Evolutionary conservation across 2,329 filamentous ascomycete species (phyloP), one percentile per base, ranked within the genome.

Genomic region (Leptographium flavum): DNA sequence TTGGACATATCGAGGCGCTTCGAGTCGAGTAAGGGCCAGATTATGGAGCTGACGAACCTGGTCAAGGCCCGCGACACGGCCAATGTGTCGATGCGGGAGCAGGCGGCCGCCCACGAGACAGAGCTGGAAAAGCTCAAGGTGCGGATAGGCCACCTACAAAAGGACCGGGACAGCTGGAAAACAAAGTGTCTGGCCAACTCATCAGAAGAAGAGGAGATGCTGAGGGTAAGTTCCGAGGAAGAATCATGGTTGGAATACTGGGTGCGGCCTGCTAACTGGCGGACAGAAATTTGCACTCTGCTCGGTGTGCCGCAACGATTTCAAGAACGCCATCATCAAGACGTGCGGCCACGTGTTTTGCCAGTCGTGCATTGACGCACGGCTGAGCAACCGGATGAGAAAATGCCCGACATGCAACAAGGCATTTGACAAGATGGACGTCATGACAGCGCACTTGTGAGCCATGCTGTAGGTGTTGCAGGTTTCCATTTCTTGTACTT

Each of bases 331-430:
- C 1, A 83, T 82, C 10, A 74, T 98, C 60, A 93, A 92, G 65
- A 87, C 85, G 1, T 98, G 92, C 61, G 92, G 92, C 2, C 92
- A 98, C 62, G 76, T 94, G 41, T 94, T 96, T 63, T 98, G 92
- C 72, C 81, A 81, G 57, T 74, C 79, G 40, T 98, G 92, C 59
- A 83, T 96, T 22, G 86, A 94, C 52, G 83, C 93, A 57, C 81
- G 92, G 47, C 79, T 95, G 50, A 79, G 78, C 39, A 94, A 92
- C 57, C 83, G 92, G 31, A 88, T 90, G 66, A 77, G 92, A 53
- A 96, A 96, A 63, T 98, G 92, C 58, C 92, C 92, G 3, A 90
- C 86, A 55, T 98, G 93, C 69, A 87, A 83, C 56, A 84, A 83
- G 63, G 79, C 86, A 4, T 98, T 98, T 60, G 90, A 94, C 56